Percentiles rank a stretch among this genome's conserved stretches.
Evolutionary conservation across 116 monocot genomes (phyloP).

Genomic region (Thalassia testudinum): DNA sequence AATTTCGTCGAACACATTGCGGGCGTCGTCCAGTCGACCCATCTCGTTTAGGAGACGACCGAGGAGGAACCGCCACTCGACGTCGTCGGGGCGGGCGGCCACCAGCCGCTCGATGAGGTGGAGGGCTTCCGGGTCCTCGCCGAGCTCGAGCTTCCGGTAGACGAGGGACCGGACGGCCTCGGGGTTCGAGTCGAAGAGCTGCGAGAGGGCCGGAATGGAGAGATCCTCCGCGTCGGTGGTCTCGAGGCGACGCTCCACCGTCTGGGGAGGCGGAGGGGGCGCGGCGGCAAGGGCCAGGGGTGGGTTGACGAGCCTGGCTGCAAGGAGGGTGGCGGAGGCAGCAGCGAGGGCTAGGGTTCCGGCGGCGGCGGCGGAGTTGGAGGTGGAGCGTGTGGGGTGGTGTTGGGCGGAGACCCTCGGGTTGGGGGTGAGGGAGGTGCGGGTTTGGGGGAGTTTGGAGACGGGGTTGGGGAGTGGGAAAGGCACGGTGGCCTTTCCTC

Average conservation of each 20-base stretch:
- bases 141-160: constrained; percentile 49
- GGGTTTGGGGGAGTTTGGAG: no score
- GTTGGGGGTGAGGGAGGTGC: not conserved
- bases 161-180: constrained; percentile 34
- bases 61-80: constrained; percentile 66
- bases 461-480: no score
- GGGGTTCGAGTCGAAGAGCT: constrained; percentile 24
- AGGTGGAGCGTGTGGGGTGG: not conserved
- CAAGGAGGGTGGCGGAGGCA: constrained; percentile 8
- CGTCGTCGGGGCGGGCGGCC: constrained; percentile 27
- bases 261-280: constrained; percentile 5
- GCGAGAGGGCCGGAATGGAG: constrained; percentile 13
- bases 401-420: not conserved
- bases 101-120: constrained; percentile 29
- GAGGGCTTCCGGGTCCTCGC: constrained; percentile 38
- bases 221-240: not conserved
- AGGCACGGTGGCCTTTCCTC: no score
- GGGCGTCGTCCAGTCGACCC: constrained; percentile 24
- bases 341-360: constrained; percentile 34
- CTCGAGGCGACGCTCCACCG: constrained; percentile 2
- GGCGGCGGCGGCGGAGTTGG: constrained; percentile 28
- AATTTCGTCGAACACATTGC: no score
- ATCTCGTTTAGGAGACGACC: constrained; percentile 48
- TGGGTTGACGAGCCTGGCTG: constrained; percentile 16
- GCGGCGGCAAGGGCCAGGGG: constrained; percentile 14